Percentiles rank a stretch among this genome's conserved stretches.
phyloP scores from a whole-genome alignment of 2,329 filamentous ascomycete genomes.

The Colletotrichum agaves region DNA sequence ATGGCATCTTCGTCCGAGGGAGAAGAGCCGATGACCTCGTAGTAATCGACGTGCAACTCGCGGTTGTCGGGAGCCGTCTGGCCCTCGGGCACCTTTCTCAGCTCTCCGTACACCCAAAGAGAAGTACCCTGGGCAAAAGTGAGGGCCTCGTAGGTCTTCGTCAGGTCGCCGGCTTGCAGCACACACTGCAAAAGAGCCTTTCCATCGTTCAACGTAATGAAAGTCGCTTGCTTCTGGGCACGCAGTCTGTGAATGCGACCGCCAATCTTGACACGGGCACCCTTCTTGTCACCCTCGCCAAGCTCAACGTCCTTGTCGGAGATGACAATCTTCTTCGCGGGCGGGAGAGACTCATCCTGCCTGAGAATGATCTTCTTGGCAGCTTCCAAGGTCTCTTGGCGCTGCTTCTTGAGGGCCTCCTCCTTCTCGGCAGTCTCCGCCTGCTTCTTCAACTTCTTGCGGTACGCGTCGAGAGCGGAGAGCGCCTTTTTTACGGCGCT shows the following conservation, averaged over 20 bases:
- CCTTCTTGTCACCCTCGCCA: slow-evolving; percentile 68
- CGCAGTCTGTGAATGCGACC: slow-evolving; percentile 86
- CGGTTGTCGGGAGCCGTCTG: slow-evolving; percentile 84
- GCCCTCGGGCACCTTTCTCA: slow-evolving; percentile 82
- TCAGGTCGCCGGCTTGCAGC: slow-evolving; percentile 78
- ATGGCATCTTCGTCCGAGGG: slow-evolving; percentile 91
- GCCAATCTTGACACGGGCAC: slow-evolving; percentile 80
- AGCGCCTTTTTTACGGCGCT: slow-evolving; percentile 87
- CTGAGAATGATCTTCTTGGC: slow-evolving; percentile 78
- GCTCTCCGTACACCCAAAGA: slow-evolving; percentile 84
- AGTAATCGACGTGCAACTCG: slow-evolving; percentile 92
- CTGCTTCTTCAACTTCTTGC: slow-evolving; percentile 87
- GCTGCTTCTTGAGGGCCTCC: slow-evolving; percentile 72
- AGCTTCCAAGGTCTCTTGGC: slow-evolving; percentile 73
- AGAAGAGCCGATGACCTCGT: slow-evolving; percentile 80
- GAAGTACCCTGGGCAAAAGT: slow-evolving; percentile 90
- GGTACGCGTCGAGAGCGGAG: slow-evolving; percentile 77
- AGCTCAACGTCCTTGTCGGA: slow-evolving; percentile 74
- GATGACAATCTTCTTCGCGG: slow-evolving; percentile 80
- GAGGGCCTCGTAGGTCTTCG: slow-evolving; percentile 91
- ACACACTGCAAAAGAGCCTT: slow-evolving; percentile 89
- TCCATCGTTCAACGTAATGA: slow-evolving; percentile 87
- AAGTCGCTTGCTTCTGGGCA: slow-evolving; percentile 85
- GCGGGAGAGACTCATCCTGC: slow-evolving; percentile 78
- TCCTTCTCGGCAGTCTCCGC: slow-evolving; percentile 77